Conservation (phyloP, 2,329 filamentous ascomycete species). For the Alternaria sp. region DNA sequence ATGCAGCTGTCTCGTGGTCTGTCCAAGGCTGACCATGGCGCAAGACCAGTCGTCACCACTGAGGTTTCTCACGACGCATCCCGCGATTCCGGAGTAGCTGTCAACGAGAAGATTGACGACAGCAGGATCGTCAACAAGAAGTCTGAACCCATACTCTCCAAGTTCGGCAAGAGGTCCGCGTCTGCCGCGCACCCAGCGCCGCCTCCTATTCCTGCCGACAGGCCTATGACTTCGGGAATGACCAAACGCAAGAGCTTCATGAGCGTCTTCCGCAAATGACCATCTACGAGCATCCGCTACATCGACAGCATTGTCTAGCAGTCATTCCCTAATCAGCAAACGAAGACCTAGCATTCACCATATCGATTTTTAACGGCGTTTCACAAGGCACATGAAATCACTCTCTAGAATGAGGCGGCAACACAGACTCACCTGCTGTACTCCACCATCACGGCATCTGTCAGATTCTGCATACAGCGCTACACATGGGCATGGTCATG, state of each 20-base stretch:
- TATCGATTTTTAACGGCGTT: background rate
- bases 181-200: slow-evolving; percentile 24
- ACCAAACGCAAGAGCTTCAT: slow-evolving; percentile 57
- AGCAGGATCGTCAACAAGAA: slow-evolving; percentile 30
- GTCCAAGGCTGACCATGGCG: slow-evolving; percentile 36
- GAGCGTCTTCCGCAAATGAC: slow-evolving; percentile 49
- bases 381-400: background rate
- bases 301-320: background rate
- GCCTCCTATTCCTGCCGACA: slow-evolving; percentile 42
- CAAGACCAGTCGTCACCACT: slow-evolving; percentile 37
- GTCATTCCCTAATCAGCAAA: background rate
- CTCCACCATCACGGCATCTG: slow-evolving; percentile 1
- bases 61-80: slow-evolving; percentile 43
- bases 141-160: slow-evolving; percentile 31
- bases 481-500: slow-evolving; percentile 3
- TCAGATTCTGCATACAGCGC: slow-evolving; percentile 13
- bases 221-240: slow-evolving; percentile 40
- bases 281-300: background rate
- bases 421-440: slow-evolving; percentile 7
- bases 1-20: slow-evolving; percentile 43
- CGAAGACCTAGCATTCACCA: background rate
- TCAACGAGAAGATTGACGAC: slow-evolving; percentile 36
- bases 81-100: slow-evolving; percentile 44
- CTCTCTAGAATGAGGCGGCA: slow-evolving; percentile 1
- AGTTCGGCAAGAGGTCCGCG: slow-evolving; percentile 25